Evolutionary conservation across 441 rosid species (phyloP).

Genomic region (Raphanus hybrid): DNA sequence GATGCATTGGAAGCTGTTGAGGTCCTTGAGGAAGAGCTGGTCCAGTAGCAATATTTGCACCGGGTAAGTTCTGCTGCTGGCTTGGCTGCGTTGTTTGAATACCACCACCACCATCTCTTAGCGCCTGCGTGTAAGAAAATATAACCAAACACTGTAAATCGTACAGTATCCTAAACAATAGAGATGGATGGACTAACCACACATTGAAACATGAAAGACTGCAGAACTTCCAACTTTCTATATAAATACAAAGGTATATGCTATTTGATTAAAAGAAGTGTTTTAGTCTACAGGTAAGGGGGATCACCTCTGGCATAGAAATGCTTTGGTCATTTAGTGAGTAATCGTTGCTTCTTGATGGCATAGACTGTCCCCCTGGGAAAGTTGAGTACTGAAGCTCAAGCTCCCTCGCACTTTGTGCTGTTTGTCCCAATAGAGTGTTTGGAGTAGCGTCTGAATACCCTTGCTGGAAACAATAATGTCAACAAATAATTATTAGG

Average conservation of each 20-base stretch:
- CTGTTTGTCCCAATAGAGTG: slow-evolving; percentile 64
- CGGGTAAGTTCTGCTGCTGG: slow-evolving; percentile 56
- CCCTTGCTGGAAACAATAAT: slow-evolving; percentile 52
- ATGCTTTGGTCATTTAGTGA: slow-evolving; percentile 67
- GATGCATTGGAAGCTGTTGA: slow-evolving; percentile 80
- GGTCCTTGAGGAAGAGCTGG: slow-evolving; percentile 56
- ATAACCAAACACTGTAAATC: slow-evolving; percentile 8
- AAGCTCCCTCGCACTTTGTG: slow-evolving; percentile 71
- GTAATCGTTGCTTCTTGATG: slow-evolving; percentile 64
- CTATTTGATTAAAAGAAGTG: not conserved
- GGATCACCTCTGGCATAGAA: slow-evolving; percentile 75
- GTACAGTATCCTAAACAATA: not conserved
- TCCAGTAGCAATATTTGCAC: slow-evolving; percentile 68
- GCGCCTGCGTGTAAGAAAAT: slow-evolving; percentile 47
- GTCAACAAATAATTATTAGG: slow-evolving; percentile 9
- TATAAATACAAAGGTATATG: not conserved
- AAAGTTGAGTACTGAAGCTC: slow-evolving; percentile 85
- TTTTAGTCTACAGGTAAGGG: not conserved
- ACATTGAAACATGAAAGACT: not conserved
- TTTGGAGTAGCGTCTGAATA: slow-evolving; percentile 71
- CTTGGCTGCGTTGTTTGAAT: slow-evolving; percentile 62
- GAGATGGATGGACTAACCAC: not conserved
- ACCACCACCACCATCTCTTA: slow-evolving; percentile 54
- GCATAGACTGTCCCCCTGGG: slow-evolving; percentile 63
- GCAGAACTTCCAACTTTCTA: not conserved